phyloP scores from a whole-genome alignment of 2,329 filamentous ascomycete species.

The Hymenoscyphus fraxineus region DNA sequence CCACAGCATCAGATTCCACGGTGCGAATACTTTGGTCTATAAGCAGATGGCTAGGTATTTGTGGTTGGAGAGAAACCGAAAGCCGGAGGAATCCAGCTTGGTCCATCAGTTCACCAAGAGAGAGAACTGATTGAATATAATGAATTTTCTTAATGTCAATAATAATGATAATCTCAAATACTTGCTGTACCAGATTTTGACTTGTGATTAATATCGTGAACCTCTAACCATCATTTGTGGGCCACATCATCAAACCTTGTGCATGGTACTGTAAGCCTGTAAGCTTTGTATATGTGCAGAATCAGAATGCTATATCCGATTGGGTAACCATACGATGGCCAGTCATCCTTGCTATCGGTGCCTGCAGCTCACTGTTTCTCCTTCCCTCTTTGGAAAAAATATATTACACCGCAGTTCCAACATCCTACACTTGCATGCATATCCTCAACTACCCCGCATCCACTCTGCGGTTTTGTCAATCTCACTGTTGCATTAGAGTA shows the following conservation, averaged over 20 bases:
- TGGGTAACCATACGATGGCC: background rate
- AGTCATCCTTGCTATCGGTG: background rate
- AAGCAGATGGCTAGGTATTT: conserved; percentile 58
- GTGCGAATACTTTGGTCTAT: conserved; percentile 54
- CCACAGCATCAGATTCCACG: conserved; percentile 58
- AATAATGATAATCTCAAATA: background rate
- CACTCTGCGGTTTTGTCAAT: background rate
- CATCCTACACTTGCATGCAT: background rate
- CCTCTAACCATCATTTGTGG: no score
- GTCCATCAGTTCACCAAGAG: conserved; percentile 23
- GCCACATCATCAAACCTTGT: no score
- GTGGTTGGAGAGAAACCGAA: conserved; percentile 57
- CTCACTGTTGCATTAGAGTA: background rate
- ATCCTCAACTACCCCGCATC: background rate
- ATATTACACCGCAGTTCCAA: background rate
- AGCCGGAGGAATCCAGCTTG: conserved; percentile 25
- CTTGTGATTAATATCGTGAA: background rate
- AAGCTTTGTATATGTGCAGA: background rate
- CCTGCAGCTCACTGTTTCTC: background rate
- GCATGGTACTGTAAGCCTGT: no score
- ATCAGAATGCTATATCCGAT: background rate
- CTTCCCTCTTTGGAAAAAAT: background rate
- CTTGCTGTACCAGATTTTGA: background rate
- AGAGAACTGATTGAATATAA: background rate
- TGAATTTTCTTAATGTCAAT: background rate